Conservation (phyloP, 805 yeast genomes). For the Kazachstania taianensis region DNA sequence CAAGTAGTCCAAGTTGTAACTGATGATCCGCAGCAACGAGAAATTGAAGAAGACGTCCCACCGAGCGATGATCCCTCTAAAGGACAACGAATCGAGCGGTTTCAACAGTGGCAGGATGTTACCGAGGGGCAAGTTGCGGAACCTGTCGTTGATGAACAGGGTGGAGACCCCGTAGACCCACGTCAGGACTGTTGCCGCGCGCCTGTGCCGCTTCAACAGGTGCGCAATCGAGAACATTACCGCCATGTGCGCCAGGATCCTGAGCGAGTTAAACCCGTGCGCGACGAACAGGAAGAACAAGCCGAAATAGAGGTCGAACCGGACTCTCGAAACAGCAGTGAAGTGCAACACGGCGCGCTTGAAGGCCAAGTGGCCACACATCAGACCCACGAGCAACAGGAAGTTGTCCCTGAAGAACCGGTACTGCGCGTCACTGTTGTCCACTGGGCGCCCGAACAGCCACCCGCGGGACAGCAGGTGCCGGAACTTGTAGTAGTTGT, state of each 20-base stretch:
- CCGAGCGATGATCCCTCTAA: conserved; percentile 67
- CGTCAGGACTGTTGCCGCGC: conserved; percentile 34
- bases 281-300: conserved; percentile 54
- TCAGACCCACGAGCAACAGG: conserved; percentile 46
- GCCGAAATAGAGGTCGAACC: conserved; percentile 71
- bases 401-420: conserved; percentile 78
- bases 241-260: conserved; percentile 48
- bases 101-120: conserved; percentile 33
- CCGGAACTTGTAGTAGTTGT: conserved; percentile 53
- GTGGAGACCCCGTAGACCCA: conserved; percentile 80
- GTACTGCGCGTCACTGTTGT: conserved; percentile 86
- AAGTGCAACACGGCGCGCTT: conserved; percentile 31
- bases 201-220: conserved; percentile 22
- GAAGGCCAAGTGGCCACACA: conserved; percentile 42
- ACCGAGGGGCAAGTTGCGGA: conserved; percentile 44
- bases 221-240: conserved; percentile 35
- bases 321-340: conserved; percentile 33
- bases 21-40: conserved; percentile 71
- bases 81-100: conserved; percentile 34
- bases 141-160: conserved; percentile 66
- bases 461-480: conserved; percentile 69
- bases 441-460: conserved; percentile 84
- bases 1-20: conserved; percentile 71
- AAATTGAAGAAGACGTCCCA: conserved; percentile 97
- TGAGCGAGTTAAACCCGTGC: conserved; percentile 69